A percentile compares a stretch with the other conserved stretches of the same genome.
Conservation (phyloP, 192 early-diverging fungal species). For the Coemansia sp. region DNA sequence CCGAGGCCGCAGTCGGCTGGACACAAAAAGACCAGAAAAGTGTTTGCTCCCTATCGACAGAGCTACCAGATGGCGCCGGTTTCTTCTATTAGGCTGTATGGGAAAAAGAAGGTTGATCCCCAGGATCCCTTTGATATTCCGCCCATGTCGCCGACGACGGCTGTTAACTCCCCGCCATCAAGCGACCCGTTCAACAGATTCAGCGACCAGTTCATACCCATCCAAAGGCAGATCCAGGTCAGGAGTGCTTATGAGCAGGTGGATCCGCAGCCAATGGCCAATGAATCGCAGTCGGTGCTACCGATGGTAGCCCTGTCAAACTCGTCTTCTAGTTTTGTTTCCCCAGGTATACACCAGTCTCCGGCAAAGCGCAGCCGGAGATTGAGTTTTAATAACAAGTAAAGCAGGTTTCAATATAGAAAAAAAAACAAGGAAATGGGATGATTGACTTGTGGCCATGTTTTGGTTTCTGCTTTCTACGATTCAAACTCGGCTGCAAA, state of each 20-base stretch:
- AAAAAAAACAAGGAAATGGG: too few species aligned
- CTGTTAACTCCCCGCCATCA: slow-evolving; percentile 16
- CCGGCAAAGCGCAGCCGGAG: not conserved
- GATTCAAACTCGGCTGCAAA: slow-evolving; percentile 8
- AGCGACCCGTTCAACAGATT: slow-evolving; percentile 15
- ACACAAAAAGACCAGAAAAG: not conserved
- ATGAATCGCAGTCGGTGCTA: slow-evolving; percentile 17
- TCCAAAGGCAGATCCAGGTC: not conserved
- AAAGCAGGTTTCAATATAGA: too few species aligned
- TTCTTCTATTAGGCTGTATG: not conserved
- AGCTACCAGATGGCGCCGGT: slow-evolving; percentile 1
- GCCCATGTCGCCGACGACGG: slow-evolving; percentile 15
- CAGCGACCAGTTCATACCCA: slow-evolving; percentile 9
- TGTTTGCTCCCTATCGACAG: slow-evolving; percentile 16
- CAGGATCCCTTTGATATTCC: slow-evolving; percentile 43
- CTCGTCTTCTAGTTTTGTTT: slow-evolving; percentile 10
- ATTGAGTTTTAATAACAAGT: not conserved
- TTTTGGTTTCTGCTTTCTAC: too few species aligned
- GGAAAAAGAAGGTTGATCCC: not conserved
- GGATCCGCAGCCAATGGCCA: not conserved
- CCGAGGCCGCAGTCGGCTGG: slow-evolving; percentile 20
- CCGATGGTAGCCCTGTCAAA: not conserved
- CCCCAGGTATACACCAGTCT: not conserved
- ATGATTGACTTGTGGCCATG: too few species aligned
- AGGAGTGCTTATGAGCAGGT: not conserved